phyloP scores from a whole-genome alignment of 1,284 basidiomycete species.

The Ustilago lituana region DNA sequence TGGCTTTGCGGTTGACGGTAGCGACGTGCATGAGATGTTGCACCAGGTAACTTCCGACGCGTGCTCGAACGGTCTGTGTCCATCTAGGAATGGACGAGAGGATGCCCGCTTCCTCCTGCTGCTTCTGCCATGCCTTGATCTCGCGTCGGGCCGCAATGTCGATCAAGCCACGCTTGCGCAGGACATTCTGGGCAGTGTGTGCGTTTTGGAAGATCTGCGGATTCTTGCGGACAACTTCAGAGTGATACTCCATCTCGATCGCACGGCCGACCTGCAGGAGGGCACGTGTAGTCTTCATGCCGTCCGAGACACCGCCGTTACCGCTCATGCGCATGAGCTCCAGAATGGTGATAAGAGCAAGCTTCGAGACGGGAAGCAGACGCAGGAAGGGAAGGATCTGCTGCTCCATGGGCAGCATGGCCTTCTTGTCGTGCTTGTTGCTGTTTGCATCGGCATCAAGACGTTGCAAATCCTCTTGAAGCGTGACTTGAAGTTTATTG shows the following conservation, averaged over 20 bases:
- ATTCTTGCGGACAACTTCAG: conserved; percentile 52
- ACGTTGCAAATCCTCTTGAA: conserved; percentile 46
- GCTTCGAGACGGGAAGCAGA: conserved; percentile 79
- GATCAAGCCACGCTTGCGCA: conserved; percentile 49
- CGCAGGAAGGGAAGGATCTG: conserved; percentile 74
- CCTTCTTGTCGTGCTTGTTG: conserved; percentile 6
- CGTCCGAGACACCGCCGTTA: conserved; percentile 79
- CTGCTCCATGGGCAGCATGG: conserved; percentile 36
- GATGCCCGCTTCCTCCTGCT: conserved; percentile 72
- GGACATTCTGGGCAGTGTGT: conserved; percentile 44
- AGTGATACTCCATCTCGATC: conserved; percentile 77
- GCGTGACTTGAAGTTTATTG: conserved; percentile 49
- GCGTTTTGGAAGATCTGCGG: conserved; percentile 55
- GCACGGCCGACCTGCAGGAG: conserved; percentile 84
- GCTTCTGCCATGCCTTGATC: conserved; percentile 67
- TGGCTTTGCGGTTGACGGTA: conserved; percentile 74
- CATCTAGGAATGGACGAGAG: conserved; percentile 78
- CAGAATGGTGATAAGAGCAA: conserved; percentile 88
- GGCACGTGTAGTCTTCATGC: conserved; percentile 89
- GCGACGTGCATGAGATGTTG: conserved; percentile 86
- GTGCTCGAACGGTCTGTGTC: conserved; percentile 76
- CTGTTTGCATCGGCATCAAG: conserved; percentile 20
- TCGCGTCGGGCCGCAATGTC: conserved; percentile 55
- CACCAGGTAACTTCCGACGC: conserved; percentile 84
- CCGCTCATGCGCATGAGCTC: conserved; percentile 87